Evolutionary conservation across 352 stramenopile species (phyloP), one percentile per base, ranked within the genome.

Genomic region (Phytophthora niederhauseri): DNA sequence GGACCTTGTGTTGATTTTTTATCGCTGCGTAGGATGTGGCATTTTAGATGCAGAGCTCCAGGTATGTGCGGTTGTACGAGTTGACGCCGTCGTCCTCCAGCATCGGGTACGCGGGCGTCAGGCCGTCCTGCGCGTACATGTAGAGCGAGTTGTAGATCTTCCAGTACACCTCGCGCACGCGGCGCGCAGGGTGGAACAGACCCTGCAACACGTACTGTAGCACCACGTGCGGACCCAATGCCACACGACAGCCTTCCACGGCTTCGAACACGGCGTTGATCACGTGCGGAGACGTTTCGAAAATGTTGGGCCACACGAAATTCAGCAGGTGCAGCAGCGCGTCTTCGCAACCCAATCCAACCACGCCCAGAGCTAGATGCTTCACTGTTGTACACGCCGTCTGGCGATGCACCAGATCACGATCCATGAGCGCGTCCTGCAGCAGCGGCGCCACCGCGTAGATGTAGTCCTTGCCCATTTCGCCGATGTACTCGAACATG

Each of bases 401-500:
- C 80, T 99, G 96, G 17, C 98, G 96, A 85, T 99, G 98, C 34
- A 99, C 98, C 56, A 99, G 78, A 77, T 99, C 98, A 38, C 97
- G 94, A 72, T 99, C 97, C 97, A 99, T 99, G 9, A 99, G 86
- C 38, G 98, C 98, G 81, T 99, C 98, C 73, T 99, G 97, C 17
- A 99, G 87, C 57, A 99, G 76, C 17, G 98, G 97, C 4, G 95
- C 91, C n/a, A 99, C 97, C 3, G 97, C 96, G 80, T 99, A 99
- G 52, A 99, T 99, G 81, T 99, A 99, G 80, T 99, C 98, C 81
- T 99, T 99, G 60, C 93, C 97, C 95, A 99, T 99, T 73, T 99
- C 97, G 64, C 98, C 98, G 88, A 99, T 99, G 87, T 99, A 99
- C 87, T 99, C 97, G 74, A 99, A 99, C 97, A 99, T 99, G 82